Percentiles rank a stretch among this genome's conserved stretches.
Conservation (phyloP, 306 rosid genomes). For the Clitoria ternatea region DNA sequence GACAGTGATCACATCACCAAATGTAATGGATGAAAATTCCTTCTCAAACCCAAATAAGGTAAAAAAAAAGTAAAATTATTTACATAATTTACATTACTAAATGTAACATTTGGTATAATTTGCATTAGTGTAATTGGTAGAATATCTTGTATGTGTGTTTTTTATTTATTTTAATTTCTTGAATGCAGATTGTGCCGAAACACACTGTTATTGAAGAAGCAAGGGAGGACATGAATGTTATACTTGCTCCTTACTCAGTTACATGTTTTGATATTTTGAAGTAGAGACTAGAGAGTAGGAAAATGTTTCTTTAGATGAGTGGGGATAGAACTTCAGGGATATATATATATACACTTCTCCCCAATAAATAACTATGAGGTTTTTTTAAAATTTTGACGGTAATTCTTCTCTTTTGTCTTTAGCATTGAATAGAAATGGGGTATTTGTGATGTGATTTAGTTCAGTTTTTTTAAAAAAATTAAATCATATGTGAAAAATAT, state of each 20-base stretch:
- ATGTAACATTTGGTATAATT: too few relatives aligned
- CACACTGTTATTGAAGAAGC: slow-evolving; percentile 25
- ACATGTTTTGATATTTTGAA: slow-evolving; percentile 48
- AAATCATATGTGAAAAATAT: too few relatives aligned
- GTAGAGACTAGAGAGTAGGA: not conserved
- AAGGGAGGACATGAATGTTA: slow-evolving; percentile 30
- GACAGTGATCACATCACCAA: slow-evolving; percentile 42
- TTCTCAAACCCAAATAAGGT: slow-evolving; percentile 58
- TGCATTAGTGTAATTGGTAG: too few relatives aligned
- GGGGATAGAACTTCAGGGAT: not conserved
- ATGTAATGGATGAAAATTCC: slow-evolving; percentile 67
- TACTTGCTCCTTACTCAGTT: slow-evolving; percentile 45
- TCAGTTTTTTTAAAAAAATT: too few relatives aligned
- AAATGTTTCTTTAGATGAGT: not conserved
- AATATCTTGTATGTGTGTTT: not conserved
- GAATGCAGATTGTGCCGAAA: slow-evolving; percentile 45
- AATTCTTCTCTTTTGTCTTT: too few relatives aligned
- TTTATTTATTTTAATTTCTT: not conserved
- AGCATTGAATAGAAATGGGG: too few relatives aligned
- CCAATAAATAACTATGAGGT: too few relatives aligned
- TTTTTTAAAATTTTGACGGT: too few relatives aligned
- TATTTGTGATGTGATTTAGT: too few relatives aligned
- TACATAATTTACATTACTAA: too few relatives aligned
- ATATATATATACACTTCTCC: too few relatives aligned
- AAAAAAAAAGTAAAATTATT: too few relatives aligned